Evolutionary conservation across 1,139 yeast species (phyloP).

Genomic region (Protomyces gravidus): DNA sequence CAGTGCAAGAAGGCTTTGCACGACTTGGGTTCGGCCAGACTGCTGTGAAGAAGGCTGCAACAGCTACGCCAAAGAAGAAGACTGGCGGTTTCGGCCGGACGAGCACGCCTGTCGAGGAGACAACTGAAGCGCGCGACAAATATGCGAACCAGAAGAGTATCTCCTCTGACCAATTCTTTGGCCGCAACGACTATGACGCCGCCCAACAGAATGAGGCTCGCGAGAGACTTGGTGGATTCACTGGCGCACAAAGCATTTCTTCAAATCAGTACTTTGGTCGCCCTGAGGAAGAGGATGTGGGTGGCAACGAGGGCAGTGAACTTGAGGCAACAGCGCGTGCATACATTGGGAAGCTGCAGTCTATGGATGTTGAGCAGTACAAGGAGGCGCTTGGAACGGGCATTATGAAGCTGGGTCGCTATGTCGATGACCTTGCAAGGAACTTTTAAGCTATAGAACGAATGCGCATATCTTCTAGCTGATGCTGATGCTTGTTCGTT

Average conservation of each 20-base stretch:
- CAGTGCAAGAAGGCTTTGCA: conserved; percentile 67
- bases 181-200: conserved; percentile 80
- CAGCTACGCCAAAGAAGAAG: conserved; percentile 33
- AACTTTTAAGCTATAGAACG: conserved; percentile 12
- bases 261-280: conserved; percentile 91
- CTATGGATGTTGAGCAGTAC: conserved; percentile 17
- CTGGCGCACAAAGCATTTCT: conserved; percentile 85
- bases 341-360: conserved; percentile 23
- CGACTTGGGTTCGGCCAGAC: conserved; percentile 80
- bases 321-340: conserved; percentile 23
- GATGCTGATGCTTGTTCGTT: too few species aligned
- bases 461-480: too few species aligned
- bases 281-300: conserved; percentile 50
- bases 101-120: conserved; percentile 38
- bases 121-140: conserved; percentile 49
- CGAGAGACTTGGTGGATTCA: conserved; percentile 68
- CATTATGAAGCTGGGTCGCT: conserved; percentile 21
- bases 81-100: conserved; percentile 42
- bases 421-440: conserved; percentile 24
- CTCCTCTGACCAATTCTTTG: conserved; percentile 75
- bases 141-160: conserved; percentile 89
- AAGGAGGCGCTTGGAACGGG: conserved; percentile 24
- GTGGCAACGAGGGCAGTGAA: conserved; percentile 33
- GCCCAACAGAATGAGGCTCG: conserved; percentile 73
- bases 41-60: conserved; percentile 38